Percentiles rank a stretch among this genome's conserved stretches.
These are phyloP conservation scores for Noccaea bulbosa DNA, from an alignment of 345 rosid species.

Conservation along the genomic window DNA sequence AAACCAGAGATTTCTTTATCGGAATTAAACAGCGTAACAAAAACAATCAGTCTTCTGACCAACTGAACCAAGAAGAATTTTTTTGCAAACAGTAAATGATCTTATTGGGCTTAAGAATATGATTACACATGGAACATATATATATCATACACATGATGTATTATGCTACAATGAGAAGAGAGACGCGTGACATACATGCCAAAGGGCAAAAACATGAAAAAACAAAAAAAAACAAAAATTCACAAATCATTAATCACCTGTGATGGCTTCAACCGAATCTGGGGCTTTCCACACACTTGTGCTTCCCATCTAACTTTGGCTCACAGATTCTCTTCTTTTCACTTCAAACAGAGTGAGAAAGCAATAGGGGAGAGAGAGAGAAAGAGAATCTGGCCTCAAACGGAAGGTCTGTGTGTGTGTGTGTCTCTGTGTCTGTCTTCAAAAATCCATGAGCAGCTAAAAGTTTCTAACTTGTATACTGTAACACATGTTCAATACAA, in stretches of 20 bases:
- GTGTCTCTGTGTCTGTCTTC: conserved; percentile 12
- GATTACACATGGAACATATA: conserved; percentile 23
- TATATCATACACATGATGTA: conserved; percentile 18
- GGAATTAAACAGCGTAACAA: not conserved
- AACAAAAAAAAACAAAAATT: not conserved
- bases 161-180: conserved; percentile 13
- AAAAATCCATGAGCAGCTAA: conserved; percentile 20
- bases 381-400: conserved; percentile 2
- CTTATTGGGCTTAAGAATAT: conserved; percentile 24
- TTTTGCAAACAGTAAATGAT: conserved; percentile 6
- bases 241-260: conserved; percentile 18
- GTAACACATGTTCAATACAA: conserved; percentile 28
- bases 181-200: conserved; percentile 2
- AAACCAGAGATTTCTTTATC: not conserved
- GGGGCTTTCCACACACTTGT: conserved; percentile 4
- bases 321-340: conserved; percentile 1
- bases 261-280: conserved; percentile 20
- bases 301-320: conserved; percentile 25
- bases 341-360: conserved; percentile 12
- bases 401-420: conserved; percentile 9
- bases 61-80: not conserved
- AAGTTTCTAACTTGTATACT: conserved; percentile 19
- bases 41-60: not conserved
- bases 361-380: not conserved
- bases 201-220: conserved; percentile 10